Base-by-base conservation (phyloP, 495 filamentous ascomycete species). In the Trichocladium antarcticum region DNA sequence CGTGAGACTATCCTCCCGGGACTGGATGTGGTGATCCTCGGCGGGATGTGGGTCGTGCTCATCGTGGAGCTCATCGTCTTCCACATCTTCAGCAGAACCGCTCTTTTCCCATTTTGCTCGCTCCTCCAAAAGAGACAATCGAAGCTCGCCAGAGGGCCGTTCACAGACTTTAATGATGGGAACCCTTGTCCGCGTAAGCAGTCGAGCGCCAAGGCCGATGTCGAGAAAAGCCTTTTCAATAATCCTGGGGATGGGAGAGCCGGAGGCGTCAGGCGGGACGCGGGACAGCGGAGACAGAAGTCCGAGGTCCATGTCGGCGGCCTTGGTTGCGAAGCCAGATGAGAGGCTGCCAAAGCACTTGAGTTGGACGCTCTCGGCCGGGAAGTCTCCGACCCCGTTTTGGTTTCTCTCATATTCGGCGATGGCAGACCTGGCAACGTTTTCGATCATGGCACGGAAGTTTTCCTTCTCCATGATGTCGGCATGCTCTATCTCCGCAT, bases 91-190 rank as follows among this genome's bases (percentile, higher is more conserved):
- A 14, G 60, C 49, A 16, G 59, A 35, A 0, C 73, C 74, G 0
- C 73, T 74, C 12, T 54, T 70, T 44, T 81, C 81, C 77, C 82
- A 84, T 51, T 78, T 82, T 17, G 59, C 52, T 27, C 81, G 71
- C 43, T 77, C 79, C 29, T 74, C 69, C n/a, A 70, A 47, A 3
- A 87, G 68, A 14, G 67, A 68, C 4, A 51, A 34, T 14, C 68
- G 67, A 14, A 87, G 70, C 19, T 73, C 62, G 5, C 63, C 55
- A 0, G 70, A 69, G 5, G 84, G 84, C 47, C 73, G 76, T 58
- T 88, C 75, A 64, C 83, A 88, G 27, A 93, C 66, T 54, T 87
- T 87, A 57, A 93, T 80, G 47, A 92, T 89, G 19, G 87, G 87
- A 24, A 89, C 80, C 52, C 85, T 74, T 7, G 87, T 88, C 31